phyloP scores from a whole-genome alignment of 305 asterid genomes.

The Fraxinus baroniana region DNA sequence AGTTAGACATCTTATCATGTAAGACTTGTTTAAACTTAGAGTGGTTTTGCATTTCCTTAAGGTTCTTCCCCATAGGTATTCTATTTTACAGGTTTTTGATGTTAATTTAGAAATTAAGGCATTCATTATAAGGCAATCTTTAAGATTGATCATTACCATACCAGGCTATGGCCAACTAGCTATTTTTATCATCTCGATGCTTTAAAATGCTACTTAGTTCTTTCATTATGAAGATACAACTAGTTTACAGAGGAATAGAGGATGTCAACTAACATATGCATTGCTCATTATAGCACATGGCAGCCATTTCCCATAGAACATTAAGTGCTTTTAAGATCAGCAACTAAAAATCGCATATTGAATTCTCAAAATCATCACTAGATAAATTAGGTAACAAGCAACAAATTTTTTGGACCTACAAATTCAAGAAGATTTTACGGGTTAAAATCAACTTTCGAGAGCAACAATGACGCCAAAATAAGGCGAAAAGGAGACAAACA shows the following conservation, averaged over 20 bases:
- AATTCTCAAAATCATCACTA: too few species aligned
- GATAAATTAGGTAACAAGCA: not conserved
- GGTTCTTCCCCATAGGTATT: conserved; percentile 1
- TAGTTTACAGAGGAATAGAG: not conserved
- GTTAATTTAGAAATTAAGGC: conserved; percentile 23
- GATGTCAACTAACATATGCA: not conserved
- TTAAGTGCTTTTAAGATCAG: too few species aligned
- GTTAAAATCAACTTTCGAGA: too few species aligned
- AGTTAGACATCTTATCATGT: conserved; percentile 45
- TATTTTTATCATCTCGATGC: not conserved
- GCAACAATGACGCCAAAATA: too few species aligned
- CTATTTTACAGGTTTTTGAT: not conserved
- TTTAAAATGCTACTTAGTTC: not conserved
- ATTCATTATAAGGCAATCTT: conserved; percentile 12
- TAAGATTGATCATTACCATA: conserved; percentile 10
- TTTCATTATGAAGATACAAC: conserved; percentile 3
- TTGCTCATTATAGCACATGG: not conserved
- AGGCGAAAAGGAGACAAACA: too few species aligned
- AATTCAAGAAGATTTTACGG: too few species aligned
- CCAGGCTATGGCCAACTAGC: conserved; percentile 15
- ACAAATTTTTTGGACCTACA: not conserved
- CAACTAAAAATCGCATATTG: too few species aligned
- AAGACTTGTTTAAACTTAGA: conserved; percentile 36
- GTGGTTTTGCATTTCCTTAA: conserved; percentile 18
- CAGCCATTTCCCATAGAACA: not conserved